These are phyloP conservation scores for Exophiala spinifera DNA, from an alignment of 2,329 filamentous ascomycete genomes.

Conservation along the genomic window DNA sequence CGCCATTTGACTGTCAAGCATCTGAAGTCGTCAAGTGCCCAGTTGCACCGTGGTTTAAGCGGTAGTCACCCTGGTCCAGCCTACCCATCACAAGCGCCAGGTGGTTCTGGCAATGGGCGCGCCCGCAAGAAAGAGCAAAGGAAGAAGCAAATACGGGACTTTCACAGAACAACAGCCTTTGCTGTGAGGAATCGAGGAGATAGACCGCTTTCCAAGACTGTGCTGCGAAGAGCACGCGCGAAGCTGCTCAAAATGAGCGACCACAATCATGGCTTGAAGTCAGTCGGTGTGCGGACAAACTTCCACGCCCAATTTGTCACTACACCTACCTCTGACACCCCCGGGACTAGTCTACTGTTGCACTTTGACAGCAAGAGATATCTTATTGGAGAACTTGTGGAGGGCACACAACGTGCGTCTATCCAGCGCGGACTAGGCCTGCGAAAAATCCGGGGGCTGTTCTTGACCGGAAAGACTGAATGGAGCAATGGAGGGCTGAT, in stretches of 20 bases:
- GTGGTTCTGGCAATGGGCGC: background rate
- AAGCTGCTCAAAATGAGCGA: slow-evolving; percentile 2
- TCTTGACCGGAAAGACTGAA: slow-evolving; percentile 72
- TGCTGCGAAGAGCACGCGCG: background rate
- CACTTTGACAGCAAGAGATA: slow-evolving; percentile 82
- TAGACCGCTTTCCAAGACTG: background rate
- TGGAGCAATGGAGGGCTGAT: slow-evolving; percentile 84
- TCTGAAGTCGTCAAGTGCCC: background rate
- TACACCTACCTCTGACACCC: slow-evolving; percentile 83
- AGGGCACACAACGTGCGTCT: slow-evolving; percentile 79
- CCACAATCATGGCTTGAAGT: slow-evolving; percentile 6
- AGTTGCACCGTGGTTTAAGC: background rate
- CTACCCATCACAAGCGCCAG: background rate
- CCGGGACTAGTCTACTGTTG: slow-evolving; percentile 72
- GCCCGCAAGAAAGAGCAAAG: background rate
- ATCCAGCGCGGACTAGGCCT: slow-evolving; percentile 65
- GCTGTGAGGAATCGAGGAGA: background rate
- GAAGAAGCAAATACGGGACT: background rate
- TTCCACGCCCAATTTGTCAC: slow-evolving; percentile 71
- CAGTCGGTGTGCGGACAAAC: slow-evolving; percentile 43
- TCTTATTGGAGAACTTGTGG: slow-evolving; percentile 74
- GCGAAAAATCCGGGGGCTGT: slow-evolving; percentile 69
- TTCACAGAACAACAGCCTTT: background rate
- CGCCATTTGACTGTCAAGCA: background rate
- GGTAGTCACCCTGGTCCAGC: background rate